Evolutionary conservation across 129 eudicot species (phyloP).

Genomic region (Centaurea solstitialis): DNA sequence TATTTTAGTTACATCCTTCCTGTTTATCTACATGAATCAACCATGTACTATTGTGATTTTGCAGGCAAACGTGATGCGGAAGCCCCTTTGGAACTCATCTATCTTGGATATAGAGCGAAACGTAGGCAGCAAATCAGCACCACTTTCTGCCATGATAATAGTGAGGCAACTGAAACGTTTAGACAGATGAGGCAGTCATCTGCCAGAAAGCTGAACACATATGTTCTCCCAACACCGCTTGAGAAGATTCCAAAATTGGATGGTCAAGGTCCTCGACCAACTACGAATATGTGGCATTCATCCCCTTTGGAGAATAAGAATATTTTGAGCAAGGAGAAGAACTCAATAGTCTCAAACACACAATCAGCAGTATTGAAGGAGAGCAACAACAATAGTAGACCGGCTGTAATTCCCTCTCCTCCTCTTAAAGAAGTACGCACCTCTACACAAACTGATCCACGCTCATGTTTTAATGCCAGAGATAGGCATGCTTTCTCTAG

Average conservation of each 20-base stretch:
- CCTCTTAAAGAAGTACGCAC: not conserved
- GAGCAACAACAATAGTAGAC: slow-evolving; percentile 4
- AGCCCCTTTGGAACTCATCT: slow-evolving; percentile 45
- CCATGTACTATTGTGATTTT: slow-evolving; percentile 1
- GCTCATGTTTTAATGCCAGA: slow-evolving; percentile 17
- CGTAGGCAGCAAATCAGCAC: slow-evolving; percentile 70
- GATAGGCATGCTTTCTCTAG: slow-evolving; percentile 27
- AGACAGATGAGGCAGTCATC: slow-evolving; percentile 51
- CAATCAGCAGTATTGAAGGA: not conserved
- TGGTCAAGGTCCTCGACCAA: slow-evolving; percentile 34
- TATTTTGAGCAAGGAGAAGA: slow-evolving; percentile 32
- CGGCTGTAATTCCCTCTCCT: slow-evolving; percentile 45
- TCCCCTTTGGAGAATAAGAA: slow-evolving; percentile 52
- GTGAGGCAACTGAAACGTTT: slow-evolving; percentile 40
- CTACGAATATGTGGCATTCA: slow-evolving; percentile 51
- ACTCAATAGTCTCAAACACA: slow-evolving; percentile 25
- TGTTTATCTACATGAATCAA: no score
- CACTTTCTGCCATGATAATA: slow-evolving; percentile 50
- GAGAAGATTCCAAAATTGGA: slow-evolving; percentile 32
- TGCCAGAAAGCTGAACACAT: slow-evolving; percentile 49
- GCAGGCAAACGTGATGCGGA: slow-evolving; percentile 37
- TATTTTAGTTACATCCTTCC: no score
- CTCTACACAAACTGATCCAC: not conserved
- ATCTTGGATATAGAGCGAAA: slow-evolving; percentile 32
- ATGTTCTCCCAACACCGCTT: slow-evolving; percentile 71